A percentile compares a stretch with the other conserved stretches of the same genome.
Conservation (phyloP, 306 rosid species). For the Mimosa bimucronata region DNA sequence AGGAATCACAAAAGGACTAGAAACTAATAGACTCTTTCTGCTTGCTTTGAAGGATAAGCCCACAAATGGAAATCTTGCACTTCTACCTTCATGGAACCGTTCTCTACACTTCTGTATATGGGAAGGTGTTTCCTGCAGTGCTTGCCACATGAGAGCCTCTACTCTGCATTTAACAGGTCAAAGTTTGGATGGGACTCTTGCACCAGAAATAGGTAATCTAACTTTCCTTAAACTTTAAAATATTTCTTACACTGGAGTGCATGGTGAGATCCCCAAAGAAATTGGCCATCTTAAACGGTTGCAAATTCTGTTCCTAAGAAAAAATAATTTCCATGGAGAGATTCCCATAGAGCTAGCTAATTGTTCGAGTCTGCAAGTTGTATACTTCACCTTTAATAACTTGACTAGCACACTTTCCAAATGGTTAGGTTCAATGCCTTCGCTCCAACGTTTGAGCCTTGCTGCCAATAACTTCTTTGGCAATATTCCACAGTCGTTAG, state of each 20-base stretch:
- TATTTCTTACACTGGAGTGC: background rate
- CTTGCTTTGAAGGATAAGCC: conserved; percentile 35
- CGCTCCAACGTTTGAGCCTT: background rate
- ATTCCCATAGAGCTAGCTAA: background rate
- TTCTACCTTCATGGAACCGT: background rate
- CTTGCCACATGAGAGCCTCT: background rate
- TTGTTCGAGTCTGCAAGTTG: background rate
- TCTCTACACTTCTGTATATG: background rate
- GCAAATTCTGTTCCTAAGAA: background rate
- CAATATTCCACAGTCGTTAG: conserved; percentile 33
- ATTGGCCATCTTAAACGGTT: background rate
- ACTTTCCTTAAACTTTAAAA: background rate
- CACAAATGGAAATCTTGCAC: conserved; percentile 7
- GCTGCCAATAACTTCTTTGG: conserved; percentile 20
- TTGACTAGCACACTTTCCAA: conserved; percentile 26
- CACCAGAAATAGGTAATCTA: conserved; percentile 33
- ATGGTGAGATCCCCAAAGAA: background rate
- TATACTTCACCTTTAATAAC: background rate
- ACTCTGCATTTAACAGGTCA: conserved; percentile 3
- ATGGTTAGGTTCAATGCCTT: conserved; percentile 26
- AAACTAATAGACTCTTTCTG: conserved; percentile 27
- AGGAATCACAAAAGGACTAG: too few species aligned
- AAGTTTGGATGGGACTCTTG: conserved; percentile 30
- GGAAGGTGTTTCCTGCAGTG: background rate
- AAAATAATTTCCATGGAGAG: background rate